Percentiles rank a stretch among this genome's conserved stretches.
These are phyloP conservation scores for Alternaria angustiovoidea DNA, from an alignment of 2,329 filamentous ascomycete species.

Conservation along the genomic window DNA sequence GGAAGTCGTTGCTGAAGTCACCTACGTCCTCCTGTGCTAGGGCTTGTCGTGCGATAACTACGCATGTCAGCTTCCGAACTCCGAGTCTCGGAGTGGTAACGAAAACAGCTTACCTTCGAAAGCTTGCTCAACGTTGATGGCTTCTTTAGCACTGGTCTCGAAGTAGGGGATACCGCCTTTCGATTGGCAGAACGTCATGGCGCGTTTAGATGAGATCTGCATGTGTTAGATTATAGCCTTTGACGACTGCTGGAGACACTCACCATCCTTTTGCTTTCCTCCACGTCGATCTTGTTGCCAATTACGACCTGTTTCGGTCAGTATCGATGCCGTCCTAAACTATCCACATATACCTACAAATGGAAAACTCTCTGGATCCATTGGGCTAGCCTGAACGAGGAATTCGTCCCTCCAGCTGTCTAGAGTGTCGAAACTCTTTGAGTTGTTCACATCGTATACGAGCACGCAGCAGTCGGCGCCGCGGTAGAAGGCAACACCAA, in stretches of 20 bases:
- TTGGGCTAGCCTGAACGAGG: slow-evolving; percentile 92
- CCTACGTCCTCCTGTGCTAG: slow-evolving; percentile 96
- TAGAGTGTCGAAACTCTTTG: slow-evolving; percentile 97
- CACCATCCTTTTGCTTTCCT: slow-evolving; percentile 95
- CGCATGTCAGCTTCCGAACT: slow-evolving; percentile 8
- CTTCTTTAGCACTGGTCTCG: slow-evolving; percentile 98
- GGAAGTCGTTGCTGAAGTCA: slow-evolving; percentile 96
- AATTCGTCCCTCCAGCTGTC: slow-evolving; percentile 99
- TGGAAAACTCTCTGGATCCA: slow-evolving; percentile 96
- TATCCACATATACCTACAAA: slow-evolving; percentile 70
- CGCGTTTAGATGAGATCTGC: slow-evolving; percentile 91
- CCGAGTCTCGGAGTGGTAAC: background rate
- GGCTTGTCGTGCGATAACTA: slow-evolving; percentile 95
- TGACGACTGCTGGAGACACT: slow-evolving; percentile 35
- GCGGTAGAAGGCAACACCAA: slow-evolving; percentile 96
- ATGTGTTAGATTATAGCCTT: slow-evolving; percentile 17
- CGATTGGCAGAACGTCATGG: slow-evolving; percentile 96
- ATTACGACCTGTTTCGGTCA: slow-evolving; percentile 76
- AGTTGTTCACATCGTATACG: slow-evolving; percentile 98
- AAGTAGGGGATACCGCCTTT: slow-evolving; percentile 99
- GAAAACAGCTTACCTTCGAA: slow-evolving; percentile 64
- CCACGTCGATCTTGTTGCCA: slow-evolving; percentile 98
- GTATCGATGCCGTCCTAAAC: background rate
- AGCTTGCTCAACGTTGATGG: slow-evolving; percentile 93
- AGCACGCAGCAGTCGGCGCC: slow-evolving; percentile 98